A percentile compares a stretch with the other conserved stretches of the same genome.
These are phyloP conservation scores for Phytopythium aichiense DNA, from an alignment of 352 stramenopile species.

Conservation along the genomic window DNA sequence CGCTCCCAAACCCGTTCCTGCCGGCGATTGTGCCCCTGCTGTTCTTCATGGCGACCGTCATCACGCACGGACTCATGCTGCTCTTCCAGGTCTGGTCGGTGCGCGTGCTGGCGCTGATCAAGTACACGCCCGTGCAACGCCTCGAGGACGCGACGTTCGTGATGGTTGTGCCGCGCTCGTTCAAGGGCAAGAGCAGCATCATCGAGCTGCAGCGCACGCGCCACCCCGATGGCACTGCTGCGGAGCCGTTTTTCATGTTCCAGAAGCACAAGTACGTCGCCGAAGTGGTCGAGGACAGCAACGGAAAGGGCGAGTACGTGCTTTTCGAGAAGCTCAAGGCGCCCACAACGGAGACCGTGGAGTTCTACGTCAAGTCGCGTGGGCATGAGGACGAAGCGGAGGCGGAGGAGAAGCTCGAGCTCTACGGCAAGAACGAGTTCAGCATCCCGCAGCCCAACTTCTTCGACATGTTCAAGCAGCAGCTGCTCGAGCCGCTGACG, in stretches of 20 bases:
- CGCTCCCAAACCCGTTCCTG: constrained; percentile 88
- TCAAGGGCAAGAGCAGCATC: constrained; percentile 87
- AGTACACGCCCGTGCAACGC: constrained; percentile 70
- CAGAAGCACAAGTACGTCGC: constrained; percentile 89
- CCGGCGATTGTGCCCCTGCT: constrained; percentile 87
- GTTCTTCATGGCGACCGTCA: constrained; percentile 73
- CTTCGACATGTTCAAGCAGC: constrained; percentile 94
- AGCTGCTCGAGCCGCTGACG: constrained; percentile 97
- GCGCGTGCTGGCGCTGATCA: constrained; percentile 74
- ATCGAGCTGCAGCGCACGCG: constrained; percentile 50
- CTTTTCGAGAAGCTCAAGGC: constrained; percentile 79
- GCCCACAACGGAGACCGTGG: constrained; percentile 51
- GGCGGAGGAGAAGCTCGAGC: constrained; percentile 44
- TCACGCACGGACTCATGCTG: constrained; percentile 84
- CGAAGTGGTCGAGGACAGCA: constrained; percentile 37
- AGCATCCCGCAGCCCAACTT: constrained; percentile 95
- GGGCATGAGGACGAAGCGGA: constrained; percentile 45
- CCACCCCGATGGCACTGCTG: constrained; percentile 26
- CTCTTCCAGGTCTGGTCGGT: constrained; percentile 89
- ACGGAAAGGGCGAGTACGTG: constrained; percentile 48
- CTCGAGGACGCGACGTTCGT: constrained; percentile 70
- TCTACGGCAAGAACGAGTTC: constrained; percentile 92
- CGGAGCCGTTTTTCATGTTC: constrained; percentile 77
- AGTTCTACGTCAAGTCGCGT: constrained; percentile 52
- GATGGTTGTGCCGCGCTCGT: constrained; percentile 79